These are phyloP conservation scores for Plantago ovata DNA, from an alignment of 257 asterid genomes.

Conservation along the genomic window DNA sequence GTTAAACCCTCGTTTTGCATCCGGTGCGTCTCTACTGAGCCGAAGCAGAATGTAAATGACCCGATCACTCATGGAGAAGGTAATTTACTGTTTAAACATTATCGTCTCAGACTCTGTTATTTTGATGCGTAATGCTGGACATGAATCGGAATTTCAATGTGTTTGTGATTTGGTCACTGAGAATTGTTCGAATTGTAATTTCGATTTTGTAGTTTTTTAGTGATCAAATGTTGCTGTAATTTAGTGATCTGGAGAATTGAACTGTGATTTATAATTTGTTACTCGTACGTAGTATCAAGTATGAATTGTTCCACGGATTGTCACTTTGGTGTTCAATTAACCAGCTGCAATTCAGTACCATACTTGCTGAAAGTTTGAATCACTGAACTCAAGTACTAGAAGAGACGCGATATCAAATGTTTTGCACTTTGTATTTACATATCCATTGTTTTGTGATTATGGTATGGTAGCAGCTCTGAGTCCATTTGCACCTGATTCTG, in stretches of 20 bases:
- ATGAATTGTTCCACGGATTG: not conserved
- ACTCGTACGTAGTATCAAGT: not conserved
- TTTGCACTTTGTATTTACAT: not conserved
- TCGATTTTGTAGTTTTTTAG: no score
- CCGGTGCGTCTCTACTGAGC: slow-evolving; percentile 44
- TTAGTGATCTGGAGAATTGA: no score
- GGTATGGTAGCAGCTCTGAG: slow-evolving; percentile 34
- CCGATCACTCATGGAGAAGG: slow-evolving; percentile 41
- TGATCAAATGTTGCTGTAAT: no score
- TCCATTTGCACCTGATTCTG: slow-evolving; percentile 40
- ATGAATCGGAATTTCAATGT: not conserved
- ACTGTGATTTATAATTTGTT: no score
- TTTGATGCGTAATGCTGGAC: not conserved
- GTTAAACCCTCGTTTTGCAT: slow-evolving; percentile 38
- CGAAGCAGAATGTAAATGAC: slow-evolving; percentile 38
- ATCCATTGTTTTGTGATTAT: slow-evolving; percentile 20
- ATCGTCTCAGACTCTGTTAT: not conserved
- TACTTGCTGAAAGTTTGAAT: not conserved
- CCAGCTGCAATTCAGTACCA: not conserved
- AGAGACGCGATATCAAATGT: not conserved
- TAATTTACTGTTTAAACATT: not conserved
- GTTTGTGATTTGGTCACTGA: not conserved
- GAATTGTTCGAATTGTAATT: no score
- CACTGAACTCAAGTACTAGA: no score
- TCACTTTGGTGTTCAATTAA: not conserved